Conservation (phyloP, 345 rosid genomes). For the Pistacia vera region DNA sequence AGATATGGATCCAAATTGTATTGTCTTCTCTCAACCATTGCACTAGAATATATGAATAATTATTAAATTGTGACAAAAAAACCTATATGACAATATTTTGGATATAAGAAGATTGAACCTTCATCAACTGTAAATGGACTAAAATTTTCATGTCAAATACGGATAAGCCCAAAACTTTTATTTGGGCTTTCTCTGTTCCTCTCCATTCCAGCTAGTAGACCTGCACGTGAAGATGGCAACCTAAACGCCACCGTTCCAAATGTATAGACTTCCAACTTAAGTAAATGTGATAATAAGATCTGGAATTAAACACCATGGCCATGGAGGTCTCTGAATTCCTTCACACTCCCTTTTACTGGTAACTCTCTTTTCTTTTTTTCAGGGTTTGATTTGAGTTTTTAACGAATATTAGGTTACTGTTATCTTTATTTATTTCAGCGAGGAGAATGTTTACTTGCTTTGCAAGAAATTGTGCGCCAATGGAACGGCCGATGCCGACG, state of each 20-base stretch:
- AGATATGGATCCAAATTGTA: no score
- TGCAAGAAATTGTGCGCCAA: conserved; percentile 62
- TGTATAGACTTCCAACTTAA: no score
- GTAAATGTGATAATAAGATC: not conserved
- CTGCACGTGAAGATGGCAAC: not conserved
- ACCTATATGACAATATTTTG: no score
- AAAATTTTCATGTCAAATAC: no score
- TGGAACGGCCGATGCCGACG: conserved; percentile 53
- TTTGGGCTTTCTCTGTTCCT: not conserved
- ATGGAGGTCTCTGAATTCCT: conserved; percentile 16
- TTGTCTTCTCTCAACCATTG: no score
- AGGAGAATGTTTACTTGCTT: conserved; percentile 80
- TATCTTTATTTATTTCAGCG: conserved; percentile 33
- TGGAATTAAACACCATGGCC: not conserved
- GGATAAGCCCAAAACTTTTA: no score
- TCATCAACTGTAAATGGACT: no score
- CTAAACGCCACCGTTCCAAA: not conserved
- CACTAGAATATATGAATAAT: no score
- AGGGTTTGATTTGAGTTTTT: not conserved
- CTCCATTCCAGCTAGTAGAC: no score
- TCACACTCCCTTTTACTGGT: conserved; percentile 26
- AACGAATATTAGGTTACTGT: not conserved
- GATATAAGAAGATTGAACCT: no score
- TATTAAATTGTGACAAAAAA: no score
- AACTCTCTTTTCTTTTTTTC: not conserved